Conservation (phyloP, 2,329 filamentous ascomycete genomes). For the Rasamsonia emersonii region DNA sequence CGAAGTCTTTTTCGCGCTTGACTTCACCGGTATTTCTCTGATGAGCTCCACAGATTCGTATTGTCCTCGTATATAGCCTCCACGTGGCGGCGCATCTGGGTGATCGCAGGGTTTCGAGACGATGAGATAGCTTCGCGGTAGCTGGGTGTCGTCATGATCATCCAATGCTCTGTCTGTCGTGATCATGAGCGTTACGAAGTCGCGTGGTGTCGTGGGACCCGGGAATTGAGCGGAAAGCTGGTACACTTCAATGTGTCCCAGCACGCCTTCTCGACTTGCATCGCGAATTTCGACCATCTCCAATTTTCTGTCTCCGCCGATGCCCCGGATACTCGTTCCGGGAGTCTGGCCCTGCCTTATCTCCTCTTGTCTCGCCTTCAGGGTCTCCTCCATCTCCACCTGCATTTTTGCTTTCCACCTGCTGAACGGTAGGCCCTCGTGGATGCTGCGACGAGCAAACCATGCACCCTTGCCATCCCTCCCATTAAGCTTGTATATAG, state of each 20-base stretch:
- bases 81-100: constrained; percentile 58
- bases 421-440: constrained; percentile 67
- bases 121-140: constrained; percentile 68
- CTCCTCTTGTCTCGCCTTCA: constrained; percentile 61
- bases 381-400: constrained; percentile 68
- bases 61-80: constrained; percentile 70
- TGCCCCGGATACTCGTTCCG: constrained; percentile 66
- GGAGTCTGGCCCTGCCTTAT: constrained; percentile 59
- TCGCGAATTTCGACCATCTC: too few relatives aligned
- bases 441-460: constrained; percentile 80
- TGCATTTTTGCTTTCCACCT: constrained; percentile 70
- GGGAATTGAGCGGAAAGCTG: constrained; percentile 85
- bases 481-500: constrained; percentile 68
- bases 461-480: constrained; percentile 79
- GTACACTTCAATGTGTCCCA: constrained; percentile 52
- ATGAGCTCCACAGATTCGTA: constrained; percentile 93
- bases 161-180: constrained; percentile 46
- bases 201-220: constrained; percentile 75
- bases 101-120: constrained; percentile 79
- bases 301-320: background rate
- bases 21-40: constrained; percentile 58
- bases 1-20: constrained; percentile 9
- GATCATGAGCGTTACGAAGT: constrained; percentile 74
- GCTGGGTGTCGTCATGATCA: constrained; percentile 18
- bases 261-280: constrained; percentile 3